These are phyloP conservation scores for Madurella mycetomatis DNA, from an alignment of 2,329 filamentous ascomycete species.

Conservation along the genomic window DNA sequence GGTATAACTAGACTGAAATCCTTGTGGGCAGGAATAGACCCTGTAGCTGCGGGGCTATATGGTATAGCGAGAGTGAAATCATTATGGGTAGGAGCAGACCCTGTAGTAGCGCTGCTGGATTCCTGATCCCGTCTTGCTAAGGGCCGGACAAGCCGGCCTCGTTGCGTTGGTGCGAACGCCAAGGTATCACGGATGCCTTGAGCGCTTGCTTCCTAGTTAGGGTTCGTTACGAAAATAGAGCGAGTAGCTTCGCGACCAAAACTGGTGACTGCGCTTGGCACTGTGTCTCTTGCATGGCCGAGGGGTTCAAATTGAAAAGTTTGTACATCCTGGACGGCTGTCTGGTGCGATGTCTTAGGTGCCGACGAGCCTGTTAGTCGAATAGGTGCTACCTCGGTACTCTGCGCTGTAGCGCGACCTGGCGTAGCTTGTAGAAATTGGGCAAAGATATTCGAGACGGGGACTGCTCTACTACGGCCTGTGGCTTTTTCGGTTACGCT, in stretches of 20 bases:
- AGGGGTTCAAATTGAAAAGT: conserved; percentile 5
- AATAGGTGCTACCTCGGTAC: conserved; percentile 6
- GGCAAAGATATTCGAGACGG: conserved; percentile 2
- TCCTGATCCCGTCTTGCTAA: conserved; percentile 5
- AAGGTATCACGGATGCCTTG: conserved; percentile 5
- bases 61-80: conserved; percentile 2
- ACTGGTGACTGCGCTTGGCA: conserved; percentile 1
- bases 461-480: conserved; percentile 5
- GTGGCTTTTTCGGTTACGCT: not conserved
- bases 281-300: conserved; percentile 1
- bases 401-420: conserved; percentile 1
- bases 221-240: conserved; percentile 14
- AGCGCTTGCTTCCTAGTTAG: conserved; percentile 4
- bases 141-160: conserved; percentile 1
- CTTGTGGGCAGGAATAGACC: not conserved
- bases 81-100: not conserved
- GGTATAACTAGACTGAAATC: conserved; percentile 7
- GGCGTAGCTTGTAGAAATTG: not conserved
- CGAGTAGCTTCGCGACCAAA: conserved; percentile 14
- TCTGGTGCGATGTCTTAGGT: conserved; percentile 7
- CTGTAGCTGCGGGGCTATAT: not conserved
- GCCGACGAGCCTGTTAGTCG: conserved; percentile 3
- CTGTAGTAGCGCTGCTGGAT: conserved; percentile 5
- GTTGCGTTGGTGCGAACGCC: not conserved
- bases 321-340: not conserved